Percentiles rank a stretch among this genome's conserved stretches.
Evolutionary conservation across 2,329 filamentous ascomycete genomes (phyloP).

Genomic region (Fusarium scirpi): DNA sequence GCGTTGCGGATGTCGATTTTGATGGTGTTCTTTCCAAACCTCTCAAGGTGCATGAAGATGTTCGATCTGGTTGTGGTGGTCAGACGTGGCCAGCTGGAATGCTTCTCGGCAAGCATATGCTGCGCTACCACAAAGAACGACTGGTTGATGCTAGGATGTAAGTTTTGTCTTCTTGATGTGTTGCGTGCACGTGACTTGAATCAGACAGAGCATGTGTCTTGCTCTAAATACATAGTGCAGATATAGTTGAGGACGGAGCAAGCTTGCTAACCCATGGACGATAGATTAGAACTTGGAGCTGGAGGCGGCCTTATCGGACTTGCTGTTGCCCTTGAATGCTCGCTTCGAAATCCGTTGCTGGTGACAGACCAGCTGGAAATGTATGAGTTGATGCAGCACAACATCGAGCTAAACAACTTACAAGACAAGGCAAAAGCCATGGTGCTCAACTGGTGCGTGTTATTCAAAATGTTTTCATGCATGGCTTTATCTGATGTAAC

Average conservation of each 20-base stretch:
- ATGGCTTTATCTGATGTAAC: slow-evolving; percentile 41
- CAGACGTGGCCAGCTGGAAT: slow-evolving; percentile 96
- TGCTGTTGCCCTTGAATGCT: slow-evolving; percentile 68
- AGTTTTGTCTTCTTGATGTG: slow-evolving; percentile 24
- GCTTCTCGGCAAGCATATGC: slow-evolving; percentile 86
- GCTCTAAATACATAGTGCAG: slow-evolving; percentile 21
- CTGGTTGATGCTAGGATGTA: slow-evolving; percentile 79
- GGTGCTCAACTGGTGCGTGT: slow-evolving; percentile 82
- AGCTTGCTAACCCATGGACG: slow-evolving; percentile 40
- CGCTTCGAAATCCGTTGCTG: slow-evolving; percentile 68
- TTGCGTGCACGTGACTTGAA: slow-evolving; percentile 26
- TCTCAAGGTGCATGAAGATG: slow-evolving; percentile 84
- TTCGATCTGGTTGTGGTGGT: slow-evolving; percentile 89
- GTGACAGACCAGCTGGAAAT: slow-evolving; percentile 92
- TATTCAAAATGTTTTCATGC: slow-evolving; percentile 2
- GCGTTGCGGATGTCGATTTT: slow-evolving; percentile 70
- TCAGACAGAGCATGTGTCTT: background rate
- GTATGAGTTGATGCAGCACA: slow-evolving; percentile 85
- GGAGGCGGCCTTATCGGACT: slow-evolving; percentile 88
- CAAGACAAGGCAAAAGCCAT: slow-evolving; percentile 71
- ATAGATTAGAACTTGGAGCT: slow-evolving; percentile 89
- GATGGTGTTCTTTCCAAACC: slow-evolving; percentile 77
- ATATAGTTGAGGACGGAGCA: slow-evolving; percentile 6
- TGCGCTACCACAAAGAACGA: slow-evolving; percentile 75
- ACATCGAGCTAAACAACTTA: slow-evolving; percentile 84